Evolutionary conservation across 345 rosid genomes (phyloP).

Genomic region (Microthlaspi erraticum): DNA sequence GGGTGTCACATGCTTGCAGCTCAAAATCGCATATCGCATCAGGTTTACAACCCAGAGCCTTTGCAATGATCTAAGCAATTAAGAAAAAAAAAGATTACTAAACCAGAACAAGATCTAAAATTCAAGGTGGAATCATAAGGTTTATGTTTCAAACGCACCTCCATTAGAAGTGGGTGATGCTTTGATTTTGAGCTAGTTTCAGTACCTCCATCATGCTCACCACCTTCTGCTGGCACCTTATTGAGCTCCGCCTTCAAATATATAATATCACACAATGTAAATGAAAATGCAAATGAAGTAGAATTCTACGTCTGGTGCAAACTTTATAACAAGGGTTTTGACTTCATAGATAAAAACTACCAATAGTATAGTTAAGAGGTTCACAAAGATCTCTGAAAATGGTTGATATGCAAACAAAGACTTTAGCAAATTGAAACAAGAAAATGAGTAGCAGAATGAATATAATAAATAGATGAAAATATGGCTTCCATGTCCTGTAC

Average conservation of each 20-base stretch:
- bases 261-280: conserved; percentile 11
- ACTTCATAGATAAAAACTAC: background rate
- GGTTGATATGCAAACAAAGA: background rate
- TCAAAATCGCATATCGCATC: conserved; percentile 91
- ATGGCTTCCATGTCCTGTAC: conserved; percentile 42
- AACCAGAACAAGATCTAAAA: conserved; percentile 9
- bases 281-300: background rate
- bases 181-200: conserved; percentile 46
- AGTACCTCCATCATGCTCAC: conserved; percentile 40
- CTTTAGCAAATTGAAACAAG: background rate
- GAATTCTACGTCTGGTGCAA: background rate
- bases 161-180: conserved; percentile 77
- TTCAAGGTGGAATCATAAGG: conserved; percentile 5
- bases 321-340: background rate
- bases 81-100: conserved; percentile 22
- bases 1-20: conserved; percentile 97
- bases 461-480: background rate
- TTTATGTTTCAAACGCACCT: conserved; percentile 51
- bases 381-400: conserved; percentile 3
- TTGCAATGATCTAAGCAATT: conserved; percentile 63
- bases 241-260: conserved; percentile 74
- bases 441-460: background rate
- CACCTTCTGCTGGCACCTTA: conserved; percentile 51
- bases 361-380: conserved; percentile 14
- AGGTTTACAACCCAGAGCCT: conserved; percentile 63